Evolutionary conservation across 148 eudicot species (phyloP).

Genomic region (Limonium bicolor): DNA sequence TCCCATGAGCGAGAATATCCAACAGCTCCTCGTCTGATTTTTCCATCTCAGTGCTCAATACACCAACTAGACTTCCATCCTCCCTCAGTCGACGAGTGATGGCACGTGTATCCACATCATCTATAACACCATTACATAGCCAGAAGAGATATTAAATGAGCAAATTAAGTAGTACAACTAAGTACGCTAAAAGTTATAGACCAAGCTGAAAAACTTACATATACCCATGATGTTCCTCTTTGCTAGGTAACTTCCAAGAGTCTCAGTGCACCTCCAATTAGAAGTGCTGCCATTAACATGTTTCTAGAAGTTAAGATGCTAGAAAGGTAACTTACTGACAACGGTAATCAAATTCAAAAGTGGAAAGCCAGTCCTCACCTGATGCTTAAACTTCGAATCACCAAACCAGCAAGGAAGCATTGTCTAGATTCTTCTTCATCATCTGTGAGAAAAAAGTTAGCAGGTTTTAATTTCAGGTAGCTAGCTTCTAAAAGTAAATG

Average conservation of each 20-base stretch:
- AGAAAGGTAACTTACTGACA: too few relatives aligned
- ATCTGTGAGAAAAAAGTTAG: too few relatives aligned
- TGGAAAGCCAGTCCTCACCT: constrained; percentile 39
- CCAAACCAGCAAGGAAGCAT: constrained; percentile 83
- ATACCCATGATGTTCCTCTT: constrained; percentile 93
- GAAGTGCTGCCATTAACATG: constrained; percentile 49
- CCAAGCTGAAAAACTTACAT: constrained; percentile 35
- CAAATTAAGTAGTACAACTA: too few relatives aligned
- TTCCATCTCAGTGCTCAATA: constrained; percentile 71
- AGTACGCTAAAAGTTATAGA: not conserved
- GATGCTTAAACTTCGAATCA: constrained; percentile 82
- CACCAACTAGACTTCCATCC: constrained; percentile 98
- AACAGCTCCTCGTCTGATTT: constrained; percentile 77
- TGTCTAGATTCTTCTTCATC: constrained; percentile 93
- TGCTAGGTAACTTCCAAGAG: constrained; percentile 72
- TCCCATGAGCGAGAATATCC: constrained; percentile 77
- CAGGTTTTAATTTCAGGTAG: too few relatives aligned
- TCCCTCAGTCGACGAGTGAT: constrained; percentile 85
- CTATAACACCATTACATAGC: constrained; percentile 18
- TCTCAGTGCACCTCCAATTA: constrained; percentile 73
- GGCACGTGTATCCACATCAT: constrained; percentile 97
- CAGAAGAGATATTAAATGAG: too few relatives aligned
- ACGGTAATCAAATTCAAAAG: too few relatives aligned
- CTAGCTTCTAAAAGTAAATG: not conserved
- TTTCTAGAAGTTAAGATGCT: too few relatives aligned